Evolutionary conservation across 495 filamentous ascomycete genomes (phyloP).

Genomic region (Podospora comata): DNA sequence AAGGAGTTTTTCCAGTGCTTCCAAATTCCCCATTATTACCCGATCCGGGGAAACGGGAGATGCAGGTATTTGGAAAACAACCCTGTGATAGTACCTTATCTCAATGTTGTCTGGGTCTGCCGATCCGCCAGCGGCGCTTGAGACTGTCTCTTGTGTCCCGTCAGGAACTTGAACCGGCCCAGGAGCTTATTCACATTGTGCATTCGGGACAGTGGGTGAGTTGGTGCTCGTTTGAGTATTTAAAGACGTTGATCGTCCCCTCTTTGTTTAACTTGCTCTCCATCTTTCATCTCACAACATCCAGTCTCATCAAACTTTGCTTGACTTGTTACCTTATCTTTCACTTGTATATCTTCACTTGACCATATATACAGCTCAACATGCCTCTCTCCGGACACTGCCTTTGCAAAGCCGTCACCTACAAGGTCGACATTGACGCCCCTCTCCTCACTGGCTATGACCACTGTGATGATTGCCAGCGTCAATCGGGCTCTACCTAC

Average conservation of each 20-base stretch:
- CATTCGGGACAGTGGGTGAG: neutral
- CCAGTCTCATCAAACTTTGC: neutral
- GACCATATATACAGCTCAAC: constrained; percentile 26
- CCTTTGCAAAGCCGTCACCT: constrained; percentile 66
- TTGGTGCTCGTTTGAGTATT: neutral
- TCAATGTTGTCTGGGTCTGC: neutral
- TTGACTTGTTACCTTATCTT: neutral
- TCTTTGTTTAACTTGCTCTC: neutral
- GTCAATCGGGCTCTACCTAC: constrained; percentile 65
- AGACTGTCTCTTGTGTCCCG: neutral
- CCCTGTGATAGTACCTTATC: constrained; percentile 1
- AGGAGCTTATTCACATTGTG: neutral
- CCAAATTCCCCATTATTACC: neutral
- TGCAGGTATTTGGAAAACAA: constrained; percentile 4
- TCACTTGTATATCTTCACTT: neutral
- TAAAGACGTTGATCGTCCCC: constrained; percentile 6
- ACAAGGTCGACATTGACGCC: constrained; percentile 53
- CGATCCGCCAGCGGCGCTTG: neutral
- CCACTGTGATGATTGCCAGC: constrained; percentile 71
- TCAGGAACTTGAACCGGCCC: neutral
- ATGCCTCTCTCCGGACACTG: constrained; percentile 69
- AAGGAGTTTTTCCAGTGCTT: neutral
- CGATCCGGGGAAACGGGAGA: neutral
- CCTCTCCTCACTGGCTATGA: constrained; percentile 61
- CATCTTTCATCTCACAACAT: neutral